These are phyloP conservation scores for Euphrasia confusa DNA, from an alignment of 257 asterid genomes.

Conservation along the genomic window DNA sequence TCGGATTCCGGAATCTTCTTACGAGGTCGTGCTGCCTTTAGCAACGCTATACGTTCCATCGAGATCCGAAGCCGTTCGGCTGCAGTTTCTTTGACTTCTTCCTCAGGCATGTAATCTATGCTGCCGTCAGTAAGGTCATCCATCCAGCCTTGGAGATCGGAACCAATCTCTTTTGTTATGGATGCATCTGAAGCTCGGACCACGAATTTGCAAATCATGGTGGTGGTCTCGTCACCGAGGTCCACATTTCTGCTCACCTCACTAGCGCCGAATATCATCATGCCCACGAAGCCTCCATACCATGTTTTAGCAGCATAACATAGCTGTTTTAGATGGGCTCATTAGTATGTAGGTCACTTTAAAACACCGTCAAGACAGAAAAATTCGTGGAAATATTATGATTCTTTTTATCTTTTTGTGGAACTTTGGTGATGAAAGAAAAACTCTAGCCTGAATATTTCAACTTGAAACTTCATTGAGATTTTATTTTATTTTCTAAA, in stretches of 20 bases:
- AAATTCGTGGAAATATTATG: neutral
- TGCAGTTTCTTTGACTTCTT: slow-evolving; percentile 80
- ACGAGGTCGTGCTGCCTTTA: slow-evolving; percentile 78
- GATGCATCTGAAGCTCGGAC: slow-evolving; percentile 84
- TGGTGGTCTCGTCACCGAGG: slow-evolving; percentile 88
- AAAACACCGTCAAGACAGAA: neutral
- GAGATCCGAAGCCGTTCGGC: slow-evolving; percentile 69
- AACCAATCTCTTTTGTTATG: slow-evolving; percentile 68
- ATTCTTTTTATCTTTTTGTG: neutral
- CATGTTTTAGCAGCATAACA: slow-evolving; percentile 93
- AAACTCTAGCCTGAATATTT: neutral
- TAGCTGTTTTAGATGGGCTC: slow-evolving; percentile 37
- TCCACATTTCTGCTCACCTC: slow-evolving; percentile 90
- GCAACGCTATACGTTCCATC: slow-evolving; percentile 77
- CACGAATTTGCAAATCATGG: slow-evolving; percentile 88
- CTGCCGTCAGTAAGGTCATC: slow-evolving; percentile 87
- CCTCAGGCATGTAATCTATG: slow-evolving; percentile 84
- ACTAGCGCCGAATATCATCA: slow-evolving; percentile 91
- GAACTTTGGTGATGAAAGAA: neutral
- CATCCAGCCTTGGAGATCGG: slow-evolving; percentile 86
- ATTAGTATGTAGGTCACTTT: neutral
- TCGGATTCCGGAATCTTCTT: slow-evolving; percentile 49
- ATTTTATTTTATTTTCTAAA: too few species aligned
- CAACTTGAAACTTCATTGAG: neutral
- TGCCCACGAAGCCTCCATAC: slow-evolving; percentile 81